Evolutionary conservation across 1,284 basidiomycete genomes (phyloP).

Genomic region (Ceratorhiza oryzae-sativae): DNA sequence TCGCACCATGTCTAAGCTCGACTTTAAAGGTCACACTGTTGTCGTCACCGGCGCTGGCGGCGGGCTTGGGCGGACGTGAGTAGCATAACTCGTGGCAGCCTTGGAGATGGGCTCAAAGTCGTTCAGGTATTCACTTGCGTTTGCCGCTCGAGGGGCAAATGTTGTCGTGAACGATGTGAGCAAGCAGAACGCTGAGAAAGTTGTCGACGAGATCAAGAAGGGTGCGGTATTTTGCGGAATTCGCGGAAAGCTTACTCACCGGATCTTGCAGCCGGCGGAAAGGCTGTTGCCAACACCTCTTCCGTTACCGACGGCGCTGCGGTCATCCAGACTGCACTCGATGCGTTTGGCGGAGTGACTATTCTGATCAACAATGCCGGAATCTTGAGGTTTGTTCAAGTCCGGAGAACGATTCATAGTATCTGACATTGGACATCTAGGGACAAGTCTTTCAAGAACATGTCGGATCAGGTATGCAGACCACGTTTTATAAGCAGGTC

Average conservation of each 20-base stretch:
- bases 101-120: not conserved
- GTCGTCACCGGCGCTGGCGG: conserved; percentile 96
- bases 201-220: conserved; percentile 87
- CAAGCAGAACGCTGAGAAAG: conserved; percentile 85
- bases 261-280: conserved; percentile 73
- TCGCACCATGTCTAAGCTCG: conserved; percentile 52
- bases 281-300: conserved; percentile 85
- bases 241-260: conserved; percentile 42
- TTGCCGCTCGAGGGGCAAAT: conserved; percentile 90
- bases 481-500: too few species aligned
- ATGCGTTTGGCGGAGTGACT: conserved; percentile 83
- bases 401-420: conserved; percentile 19
- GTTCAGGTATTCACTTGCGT: conserved; percentile 85
- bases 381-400: conserved; percentile 81
- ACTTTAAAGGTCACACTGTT: conserved; percentile 92
- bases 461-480: conserved; percentile 68
- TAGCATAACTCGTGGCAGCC: conserved; percentile 41
- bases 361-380: conserved; percentile 98
- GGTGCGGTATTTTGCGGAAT: conserved; percentile 58
- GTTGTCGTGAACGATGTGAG: conserved; percentile 97
- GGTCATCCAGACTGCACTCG: conserved; percentile 86
- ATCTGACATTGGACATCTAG: conserved; percentile 44
- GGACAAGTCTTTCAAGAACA: conserved; percentile 79
- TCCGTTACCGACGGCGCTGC: conserved; percentile 89
- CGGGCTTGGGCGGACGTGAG: conserved; percentile 90